phyloP scores from a whole-genome alignment of 371 early-diverging fungal species.

The Mucor velutinosus region DNA sequence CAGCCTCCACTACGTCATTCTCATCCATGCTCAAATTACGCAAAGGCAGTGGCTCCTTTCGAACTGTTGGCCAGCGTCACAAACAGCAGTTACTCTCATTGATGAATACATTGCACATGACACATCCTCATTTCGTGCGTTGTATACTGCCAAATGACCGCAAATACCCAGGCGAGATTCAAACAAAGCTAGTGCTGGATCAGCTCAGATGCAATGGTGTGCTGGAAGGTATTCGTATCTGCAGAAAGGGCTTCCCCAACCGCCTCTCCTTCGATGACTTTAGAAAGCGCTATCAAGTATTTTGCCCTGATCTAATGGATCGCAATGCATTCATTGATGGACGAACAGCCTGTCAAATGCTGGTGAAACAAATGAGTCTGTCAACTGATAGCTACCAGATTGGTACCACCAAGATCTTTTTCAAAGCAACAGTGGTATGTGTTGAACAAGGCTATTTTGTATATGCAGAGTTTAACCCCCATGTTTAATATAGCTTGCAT shows the following conservation, averaged over 20 bases:
- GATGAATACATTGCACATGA: slow-evolving; percentile 91
- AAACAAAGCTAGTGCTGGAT: slow-evolving; percentile 88
- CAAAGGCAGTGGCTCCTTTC: slow-evolving; percentile 79
- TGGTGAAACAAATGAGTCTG: slow-evolving; percentile 75
- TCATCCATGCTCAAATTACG: slow-evolving; percentile 28
- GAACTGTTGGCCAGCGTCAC: slow-evolving; percentile 97
- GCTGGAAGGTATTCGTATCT: slow-evolving; percentile 99
- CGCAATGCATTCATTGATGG: slow-evolving; percentile 77
- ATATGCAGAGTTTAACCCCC: not conserved
- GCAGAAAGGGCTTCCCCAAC: slow-evolving; percentile 98
- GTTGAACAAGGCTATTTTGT: not conserved
- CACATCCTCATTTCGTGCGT: slow-evolving; percentile 99
- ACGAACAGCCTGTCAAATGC: slow-evolving; percentile 75
- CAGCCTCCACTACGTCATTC: slow-evolving; percentile 9
- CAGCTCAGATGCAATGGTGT: slow-evolving; percentile 99
- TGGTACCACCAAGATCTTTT: slow-evolving; percentile 97
- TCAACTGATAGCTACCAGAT: slow-evolving; percentile 85
- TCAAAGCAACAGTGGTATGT: slow-evolving; percentile 89
- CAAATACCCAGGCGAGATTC: slow-evolving; percentile 86
- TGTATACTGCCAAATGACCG: slow-evolving; percentile 99
- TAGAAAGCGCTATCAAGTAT: slow-evolving; percentile 92
- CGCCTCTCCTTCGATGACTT: slow-evolving; percentile 95
- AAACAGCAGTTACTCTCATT: slow-evolving; percentile 92
- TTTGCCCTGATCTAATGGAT: slow-evolving; percentile 77
- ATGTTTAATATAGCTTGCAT: slow-evolving; percentile 58